Evolutionary conservation across 148 eudicot species (phyloP).

Genomic region (Tetragonia tetragonoides): DNA sequence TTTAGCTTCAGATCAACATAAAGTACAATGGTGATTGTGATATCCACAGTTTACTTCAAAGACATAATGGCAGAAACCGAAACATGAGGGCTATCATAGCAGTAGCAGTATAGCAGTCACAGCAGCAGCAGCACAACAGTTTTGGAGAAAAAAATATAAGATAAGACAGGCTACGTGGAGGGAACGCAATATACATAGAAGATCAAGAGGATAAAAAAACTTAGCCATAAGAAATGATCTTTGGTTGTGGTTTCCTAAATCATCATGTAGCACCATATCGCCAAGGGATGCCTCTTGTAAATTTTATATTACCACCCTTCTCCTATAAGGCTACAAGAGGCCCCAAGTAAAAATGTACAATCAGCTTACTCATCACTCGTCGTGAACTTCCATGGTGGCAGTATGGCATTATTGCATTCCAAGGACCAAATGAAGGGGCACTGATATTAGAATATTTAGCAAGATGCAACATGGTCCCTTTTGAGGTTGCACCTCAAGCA

Average conservation of each 20-base stretch:
- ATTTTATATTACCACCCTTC: neutral
- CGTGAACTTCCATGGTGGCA: neutral
- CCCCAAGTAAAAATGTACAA: neutral
- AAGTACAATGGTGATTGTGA: neutral
- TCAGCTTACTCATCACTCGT: neutral
- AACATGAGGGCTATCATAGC: neutral
- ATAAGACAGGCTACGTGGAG: too few species aligned
- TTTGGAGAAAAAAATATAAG: too few species aligned
- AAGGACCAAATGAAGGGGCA: neutral
- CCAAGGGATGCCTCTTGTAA: neutral
- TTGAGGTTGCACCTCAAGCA: neutral
- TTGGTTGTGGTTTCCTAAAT: neutral
- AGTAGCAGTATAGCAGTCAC: neutral
- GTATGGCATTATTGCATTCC: neutral
- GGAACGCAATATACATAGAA: neutral
- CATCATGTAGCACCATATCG: neutral
- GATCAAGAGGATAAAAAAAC: neutral
- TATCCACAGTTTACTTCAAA: neutral
- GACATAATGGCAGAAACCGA: too few species aligned
- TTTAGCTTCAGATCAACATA: neutral
- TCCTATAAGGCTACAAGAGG: too few species aligned
- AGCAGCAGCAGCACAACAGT: neutral
- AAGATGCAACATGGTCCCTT: neutral
- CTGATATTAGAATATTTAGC: neutral
- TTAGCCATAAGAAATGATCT: neutral